Percentiles rank a stretch among this genome's conserved stretches.
Evolutionary conservation across 2,329 filamentous ascomycete species (phyloP).

Genomic region (Aspergillus quadrilineatus): DNA sequence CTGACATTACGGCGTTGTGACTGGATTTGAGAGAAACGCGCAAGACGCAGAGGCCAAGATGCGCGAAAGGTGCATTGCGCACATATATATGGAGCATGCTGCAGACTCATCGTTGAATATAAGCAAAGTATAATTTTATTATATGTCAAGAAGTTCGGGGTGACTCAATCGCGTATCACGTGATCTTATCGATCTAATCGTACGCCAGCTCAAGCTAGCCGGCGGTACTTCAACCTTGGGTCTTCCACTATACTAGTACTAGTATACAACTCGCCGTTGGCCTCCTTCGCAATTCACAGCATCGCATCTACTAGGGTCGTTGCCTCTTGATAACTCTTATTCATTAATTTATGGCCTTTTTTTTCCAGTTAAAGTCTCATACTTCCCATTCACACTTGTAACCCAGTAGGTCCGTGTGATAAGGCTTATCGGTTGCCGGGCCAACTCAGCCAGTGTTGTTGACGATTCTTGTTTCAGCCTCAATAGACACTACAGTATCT

Average conservation of each 20-base stretch:
- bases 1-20: slow-evolving; percentile 31
- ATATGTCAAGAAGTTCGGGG: not conserved
- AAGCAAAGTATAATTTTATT: not conserved
- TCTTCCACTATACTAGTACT: no score
- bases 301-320: no score
- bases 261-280: no score
- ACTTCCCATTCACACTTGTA: no score
- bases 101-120: slow-evolving; percentile 26
- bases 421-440: slow-evolving; percentile 7
- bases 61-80: slow-evolving; percentile 29
- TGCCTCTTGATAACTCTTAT: no score
- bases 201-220: not conserved
- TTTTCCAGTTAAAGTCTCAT: no score
- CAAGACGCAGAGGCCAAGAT: slow-evolving; percentile 8
- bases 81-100: slow-evolving; percentile 29
- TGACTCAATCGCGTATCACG: slow-evolving; percentile 5
- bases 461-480: not conserved
- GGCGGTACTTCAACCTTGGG: no score
- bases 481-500: not conserved
- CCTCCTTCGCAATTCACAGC: no score
- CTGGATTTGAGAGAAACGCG: slow-evolving; percentile 6
- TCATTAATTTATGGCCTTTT: no score
- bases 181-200: slow-evolving; percentile 8
- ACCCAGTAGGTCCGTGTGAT: no score
- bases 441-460: slow-evolving; percentile 19